These are phyloP conservation scores for Tilletia walkeri DNA, from an alignment of 1,284 basidiomycete species.

Conservation along the genomic window DNA sequence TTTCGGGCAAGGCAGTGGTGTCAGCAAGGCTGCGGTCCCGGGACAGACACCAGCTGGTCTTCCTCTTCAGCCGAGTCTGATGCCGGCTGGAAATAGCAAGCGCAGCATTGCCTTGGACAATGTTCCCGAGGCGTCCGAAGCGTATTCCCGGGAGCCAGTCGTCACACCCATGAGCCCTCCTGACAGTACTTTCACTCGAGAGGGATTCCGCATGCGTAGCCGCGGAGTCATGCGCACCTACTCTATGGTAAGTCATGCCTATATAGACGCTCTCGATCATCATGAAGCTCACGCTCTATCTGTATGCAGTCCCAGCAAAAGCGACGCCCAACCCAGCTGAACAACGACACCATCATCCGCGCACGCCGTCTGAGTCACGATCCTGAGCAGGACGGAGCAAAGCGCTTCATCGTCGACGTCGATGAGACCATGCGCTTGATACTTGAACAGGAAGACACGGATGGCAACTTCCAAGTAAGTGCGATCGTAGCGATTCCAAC, in stretches of 20 bases:
- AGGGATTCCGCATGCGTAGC: slow-evolving; percentile 1
- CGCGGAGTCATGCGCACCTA: slow-evolving; percentile 48
- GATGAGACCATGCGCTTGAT: slow-evolving; percentile 96
- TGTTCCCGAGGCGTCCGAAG: slow-evolving; percentile 11
- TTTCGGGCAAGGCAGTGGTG: slow-evolving; percentile 12
- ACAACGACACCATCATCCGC: slow-evolving; percentile 49
- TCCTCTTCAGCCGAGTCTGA: slow-evolving; percentile 23
- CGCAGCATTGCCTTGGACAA: slow-evolving; percentile 18
- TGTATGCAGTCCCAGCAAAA: slow-evolving; percentile 39
- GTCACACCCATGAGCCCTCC: slow-evolving; percentile 11
- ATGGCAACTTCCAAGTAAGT: slow-evolving; percentile 71
- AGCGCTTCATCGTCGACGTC: slow-evolving; percentile 87
- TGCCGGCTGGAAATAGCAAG: slow-evolving; percentile 25
- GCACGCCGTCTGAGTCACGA: slow-evolving; percentile 55
- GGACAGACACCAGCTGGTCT: slow-evolving; percentile 18
- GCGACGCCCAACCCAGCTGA: slow-evolving; percentile 43
- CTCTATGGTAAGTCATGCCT: slow-evolving; percentile 31
- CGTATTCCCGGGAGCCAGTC: slow-evolving; percentile 12
- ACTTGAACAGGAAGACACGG: slow-evolving; percentile 96
- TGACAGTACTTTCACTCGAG: neutral
- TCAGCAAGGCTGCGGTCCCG: slow-evolving; percentile 12
- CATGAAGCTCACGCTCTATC: neutral
- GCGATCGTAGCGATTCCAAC: neutral
- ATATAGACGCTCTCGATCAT: neutral
- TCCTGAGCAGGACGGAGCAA: slow-evolving; percentile 58